A percentile compares a stretch with the other conserved stretches of the same genome.
Conservation (phyloP, 31 red algal genomes). For the Bonnemaisonia californica region DNA sequence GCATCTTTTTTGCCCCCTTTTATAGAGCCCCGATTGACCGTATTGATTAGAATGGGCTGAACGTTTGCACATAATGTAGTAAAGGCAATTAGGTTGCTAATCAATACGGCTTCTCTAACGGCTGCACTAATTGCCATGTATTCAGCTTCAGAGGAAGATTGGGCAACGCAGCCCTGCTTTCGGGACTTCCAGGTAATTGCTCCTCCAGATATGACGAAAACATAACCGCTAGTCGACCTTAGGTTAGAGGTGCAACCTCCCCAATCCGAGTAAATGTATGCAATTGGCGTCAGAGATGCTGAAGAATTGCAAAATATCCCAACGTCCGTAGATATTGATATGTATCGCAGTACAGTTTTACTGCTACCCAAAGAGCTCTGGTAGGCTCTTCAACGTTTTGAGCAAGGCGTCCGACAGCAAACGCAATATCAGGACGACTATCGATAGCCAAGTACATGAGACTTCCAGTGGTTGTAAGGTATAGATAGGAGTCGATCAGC, state of each 20-base stretch:
- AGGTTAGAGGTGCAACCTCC: neutral
- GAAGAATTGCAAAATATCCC: neutral
- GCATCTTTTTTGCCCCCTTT: neutral
- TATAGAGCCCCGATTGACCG: conserved; percentile 6
- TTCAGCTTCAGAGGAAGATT: conserved; percentile 12
- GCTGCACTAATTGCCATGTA: conserved; percentile 11
- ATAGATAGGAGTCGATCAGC: neutral
- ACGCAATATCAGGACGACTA: conserved; percentile 19
- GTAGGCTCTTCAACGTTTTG: conserved; percentile 17
- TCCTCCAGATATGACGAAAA: conserved; percentile 23
- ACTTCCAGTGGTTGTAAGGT: conserved; percentile 33
- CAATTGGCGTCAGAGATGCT: neutral
- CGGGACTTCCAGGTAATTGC: neutral
- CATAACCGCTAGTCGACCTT: conserved; percentile 10
- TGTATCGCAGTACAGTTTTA: conserved; percentile 26
- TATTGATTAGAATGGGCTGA: neutral
- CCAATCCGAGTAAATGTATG: conserved; percentile 28
- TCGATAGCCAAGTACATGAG: conserved; percentile 39
- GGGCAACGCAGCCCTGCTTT: conserved; percentile 11
- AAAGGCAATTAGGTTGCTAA: neutral
- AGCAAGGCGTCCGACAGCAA: neutral
- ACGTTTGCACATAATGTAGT: neutral
- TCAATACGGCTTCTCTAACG: neutral
- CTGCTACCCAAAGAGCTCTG: conserved; percentile 12
- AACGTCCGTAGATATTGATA: neutral